These are phyloP conservation scores for Daldinia sp. DNA, from an alignment of 2,329 filamentous ascomycete species.

Conservation along the genomic window DNA sequence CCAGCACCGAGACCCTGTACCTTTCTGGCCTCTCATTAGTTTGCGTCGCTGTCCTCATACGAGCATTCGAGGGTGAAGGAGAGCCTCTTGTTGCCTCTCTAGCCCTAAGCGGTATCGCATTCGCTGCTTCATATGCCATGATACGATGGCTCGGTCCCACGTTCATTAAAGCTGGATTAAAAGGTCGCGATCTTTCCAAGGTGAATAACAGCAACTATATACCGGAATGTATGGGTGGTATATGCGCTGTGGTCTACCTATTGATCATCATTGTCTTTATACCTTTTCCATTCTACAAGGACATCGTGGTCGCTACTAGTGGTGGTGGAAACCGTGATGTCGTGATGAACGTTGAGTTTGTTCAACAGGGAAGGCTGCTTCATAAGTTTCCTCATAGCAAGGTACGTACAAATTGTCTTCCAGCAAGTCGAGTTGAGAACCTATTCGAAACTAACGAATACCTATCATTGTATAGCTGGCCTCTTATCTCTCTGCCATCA, in stretches of 20 bases:
- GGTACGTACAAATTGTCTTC: constrained; percentile 59
- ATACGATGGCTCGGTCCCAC: constrained; percentile 93
- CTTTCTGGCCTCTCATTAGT: constrained; percentile 74
- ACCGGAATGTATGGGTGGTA: constrained; percentile 95
- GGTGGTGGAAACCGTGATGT: constrained; percentile 93
- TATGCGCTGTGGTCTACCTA: constrained; percentile 93
- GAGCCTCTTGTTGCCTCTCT: constrained; percentile 90
- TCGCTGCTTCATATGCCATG: constrained; percentile 83
- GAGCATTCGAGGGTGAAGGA: constrained; percentile 83
- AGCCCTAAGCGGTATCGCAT: constrained; percentile 87
- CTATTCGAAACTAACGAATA: not conserved
- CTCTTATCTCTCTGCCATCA: constrained; percentile 92
- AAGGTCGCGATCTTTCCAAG: constrained; percentile 90
- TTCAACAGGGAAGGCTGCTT: constrained; percentile 85
- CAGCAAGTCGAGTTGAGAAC: constrained; percentile 3
- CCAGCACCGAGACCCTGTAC: constrained; percentile 64
- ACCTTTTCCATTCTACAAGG: constrained; percentile 97
- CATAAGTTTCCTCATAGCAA: constrained; percentile 96
- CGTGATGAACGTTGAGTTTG: constrained; percentile 77
- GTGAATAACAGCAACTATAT: constrained; percentile 65
- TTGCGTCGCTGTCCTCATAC: constrained; percentile 79
- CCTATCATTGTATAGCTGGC: constrained; percentile 72
- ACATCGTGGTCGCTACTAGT: constrained; percentile 94
- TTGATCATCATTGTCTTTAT: constrained; percentile 91
- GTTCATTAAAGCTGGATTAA: constrained; percentile 89